A percentile compares a stretch with the other conserved stretches of the same genome.
phyloP scores from a whole-genome alignment of 1,284 basidiomycete genomes.

The Schizophyllum commune region DNA sequence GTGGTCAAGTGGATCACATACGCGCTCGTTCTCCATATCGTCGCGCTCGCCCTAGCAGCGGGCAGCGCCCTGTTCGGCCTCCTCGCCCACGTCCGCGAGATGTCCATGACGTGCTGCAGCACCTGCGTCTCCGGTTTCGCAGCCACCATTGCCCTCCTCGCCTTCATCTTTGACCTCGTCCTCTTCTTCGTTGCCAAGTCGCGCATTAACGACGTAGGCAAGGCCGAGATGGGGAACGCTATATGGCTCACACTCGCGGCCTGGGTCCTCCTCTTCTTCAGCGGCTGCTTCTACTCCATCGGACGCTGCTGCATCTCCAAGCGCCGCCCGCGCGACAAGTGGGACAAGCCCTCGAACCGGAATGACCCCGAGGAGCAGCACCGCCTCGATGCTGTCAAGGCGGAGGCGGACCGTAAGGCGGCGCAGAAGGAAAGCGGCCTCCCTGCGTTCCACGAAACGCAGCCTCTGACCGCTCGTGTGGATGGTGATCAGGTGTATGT shows the following conservation, averaged over 20 bases:
- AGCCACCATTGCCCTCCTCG: conserved; percentile 64
- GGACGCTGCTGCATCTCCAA: conserved; percentile 71
- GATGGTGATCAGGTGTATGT: conserved; percentile 48
- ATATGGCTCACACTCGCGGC: conserved; percentile 84
- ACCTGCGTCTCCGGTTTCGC: conserved; percentile 76
- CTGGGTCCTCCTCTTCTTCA: conserved; percentile 77
- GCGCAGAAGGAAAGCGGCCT: conserved; percentile 58
- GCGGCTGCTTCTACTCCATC: conserved; percentile 76
- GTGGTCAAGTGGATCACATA: conserved; percentile 89
- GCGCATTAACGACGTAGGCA: conserved; percentile 68
- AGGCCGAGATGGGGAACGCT: conserved; percentile 68
- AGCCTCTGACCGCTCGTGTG: conserved; percentile 54
- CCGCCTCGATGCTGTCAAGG: conserved; percentile 74
- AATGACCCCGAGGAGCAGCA: conserved; percentile 47
- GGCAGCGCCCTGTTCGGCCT: conserved; percentile 71
- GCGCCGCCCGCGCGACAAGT: conserved; percentile 39
- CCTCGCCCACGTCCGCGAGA: conserved; percentile 77
- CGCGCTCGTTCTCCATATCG: conserved; percentile 80
- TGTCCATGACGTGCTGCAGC: conserved; percentile 81
- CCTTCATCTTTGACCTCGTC: conserved; percentile 82
- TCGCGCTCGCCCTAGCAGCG: conserved; percentile 69
- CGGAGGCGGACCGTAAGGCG: conserved; percentile 73
- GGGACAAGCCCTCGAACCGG: conserved; percentile 21
- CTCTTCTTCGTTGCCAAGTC: conserved; percentile 81
- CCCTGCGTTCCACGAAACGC: conserved; percentile 66